These are phyloP conservation scores for Iberis pinnata DNA, from an alignment of 345 rosid species.

Conservation along the genomic window DNA sequence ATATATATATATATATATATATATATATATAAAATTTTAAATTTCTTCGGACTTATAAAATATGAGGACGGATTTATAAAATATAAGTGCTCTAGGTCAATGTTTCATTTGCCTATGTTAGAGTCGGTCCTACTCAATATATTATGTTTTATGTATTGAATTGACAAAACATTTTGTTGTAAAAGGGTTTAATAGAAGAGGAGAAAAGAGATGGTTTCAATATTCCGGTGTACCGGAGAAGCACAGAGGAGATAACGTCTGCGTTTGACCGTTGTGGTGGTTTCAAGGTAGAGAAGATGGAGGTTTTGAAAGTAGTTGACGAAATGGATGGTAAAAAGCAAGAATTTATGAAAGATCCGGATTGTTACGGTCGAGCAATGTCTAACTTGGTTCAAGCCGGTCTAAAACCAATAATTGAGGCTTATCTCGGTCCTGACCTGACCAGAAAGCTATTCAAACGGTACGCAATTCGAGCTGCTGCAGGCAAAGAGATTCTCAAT, in stretches of 20 bases:
- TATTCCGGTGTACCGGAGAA: conserved; percentile 49
- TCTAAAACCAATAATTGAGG: conserved; percentile 38
- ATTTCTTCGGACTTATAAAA: too few relatives aligned
- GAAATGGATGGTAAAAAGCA: conserved; percentile 35
- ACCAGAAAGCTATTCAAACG: conserved; percentile 36
- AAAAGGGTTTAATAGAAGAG: conserved; percentile 43
- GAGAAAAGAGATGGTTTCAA: conserved; percentile 48
- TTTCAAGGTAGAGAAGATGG: conserved; percentile 39
- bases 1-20: too few relatives aligned
- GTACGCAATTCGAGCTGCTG: conserved; percentile 35
- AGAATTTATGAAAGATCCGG: conserved; percentile 38
- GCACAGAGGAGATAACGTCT: conserved; percentile 39
- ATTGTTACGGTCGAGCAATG: conserved; percentile 38
- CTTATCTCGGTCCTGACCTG: conserved; percentile 43
- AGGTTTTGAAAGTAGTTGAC: conserved; percentile 35
- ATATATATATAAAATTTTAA: too few relatives aligned
- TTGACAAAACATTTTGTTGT: neutral
- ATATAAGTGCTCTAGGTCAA: too few relatives aligned
- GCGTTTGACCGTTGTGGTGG: conserved; percentile 40
- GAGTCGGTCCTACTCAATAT: too few relatives aligned
- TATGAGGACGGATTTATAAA: too few relatives aligned
- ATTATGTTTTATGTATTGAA: neutral
- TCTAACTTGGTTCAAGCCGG: conserved; percentile 45
- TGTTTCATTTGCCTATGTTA: too few relatives aligned
- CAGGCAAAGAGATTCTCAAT: conserved; percentile 29